Evolutionary conservation across 805 yeast species (phyloP), one percentile per base, ranked within the genome.

Genomic region (Starmerella sirachaensis): DNA sequence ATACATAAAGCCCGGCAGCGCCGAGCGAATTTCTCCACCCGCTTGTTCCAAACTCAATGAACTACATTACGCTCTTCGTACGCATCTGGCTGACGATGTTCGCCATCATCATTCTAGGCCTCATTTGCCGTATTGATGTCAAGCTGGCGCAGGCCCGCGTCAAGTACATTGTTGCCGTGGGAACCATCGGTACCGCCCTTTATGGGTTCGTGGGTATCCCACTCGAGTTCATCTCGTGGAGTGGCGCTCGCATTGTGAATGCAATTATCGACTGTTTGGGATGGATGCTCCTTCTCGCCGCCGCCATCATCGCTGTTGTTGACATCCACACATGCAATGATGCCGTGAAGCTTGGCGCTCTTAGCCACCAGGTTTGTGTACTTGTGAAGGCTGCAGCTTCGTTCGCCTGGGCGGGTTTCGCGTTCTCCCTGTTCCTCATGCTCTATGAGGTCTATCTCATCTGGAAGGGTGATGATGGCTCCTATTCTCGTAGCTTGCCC

Each of bases 311-410:
- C 16, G 33, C 32, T 5, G 26, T 34, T n/a, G 39, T 30, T 24
- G 39, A 36, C 29, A 36, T 36, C 13, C 32, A 36, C 18, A 30
- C 34, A 18, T 36, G 29, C 35, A n/a, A 20, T 10, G 26, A 20
- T 9, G 32, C 20, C 4, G 29, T 17, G n/a, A 22, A 16, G 12
- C 37, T 20, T 18, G 31, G 21, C 20, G 29, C 13, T 18, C 34
- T 36, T 7, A n/a, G 28, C 11, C 11, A 12, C 11, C 30, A 36
- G 30, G 25, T 31, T 12, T 28, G 32, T 26, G 24, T 17, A 4
- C 29, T 36, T 5, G 39, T 36, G 19, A 36, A 36, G 34, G 32
- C 39, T 4, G 39, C 39, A n/a, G 13, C 28, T 18, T 33, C 34
- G 16, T 36, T 31, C 21, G 39, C 39, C 9, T 36, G 19, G 17